Base-by-base conservation (phyloP, 495 filamentous ascomycete species). In the Aspergillus funiculosus region DNA sequence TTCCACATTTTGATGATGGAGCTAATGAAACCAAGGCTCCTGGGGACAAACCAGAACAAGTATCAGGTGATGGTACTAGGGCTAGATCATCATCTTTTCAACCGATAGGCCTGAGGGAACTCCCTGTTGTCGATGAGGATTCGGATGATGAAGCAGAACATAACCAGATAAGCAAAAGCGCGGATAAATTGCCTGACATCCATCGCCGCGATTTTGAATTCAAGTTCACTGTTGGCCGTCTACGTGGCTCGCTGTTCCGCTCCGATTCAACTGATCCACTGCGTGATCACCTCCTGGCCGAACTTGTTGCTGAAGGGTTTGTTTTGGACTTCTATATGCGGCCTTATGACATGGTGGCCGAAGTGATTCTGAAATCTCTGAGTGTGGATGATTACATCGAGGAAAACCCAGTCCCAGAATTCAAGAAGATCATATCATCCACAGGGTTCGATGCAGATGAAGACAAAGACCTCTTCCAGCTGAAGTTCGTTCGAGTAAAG, bases 371-470 rank as follows among this genome's bases (percentile, higher is more conserved):
- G 13, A 86, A 85, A 19, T 89, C 88, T 1, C 62, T 98, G n/a
- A 87, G 82, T 14, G 78, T 98, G 25, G 92, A 97, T 52, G 92
- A 98, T 59, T 86, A 95, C 52, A 89, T 98, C 15, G 86, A 90
- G 50, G 82, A 90, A 40, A 86, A 92, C 50, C 87, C 89, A 0
- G 68, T 83, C 1, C 86, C 92, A 14, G 91, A 96, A 58, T 98
- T 98, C 76, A 94, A 94, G 69, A 87, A 86, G 34, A 92, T 98
- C 38, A 75, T 98, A 10, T 94, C 90, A 0, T 95, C 91, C 4
- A 89, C 87, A 32, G 87, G 88, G 32, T 74, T 80, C 8, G 70
- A 79, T 44, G 74, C 77, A 9, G 79, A 89, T 34, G 79, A 83
- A 47, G 72, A 85, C 30, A 85, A 85, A 47, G 87, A 92, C 55